A percentile compares a stretch with the other conserved stretches of the same genome.
phyloP scores from a whole-genome alignment of 306 rosid species.

The Parietaria judaica region DNA sequence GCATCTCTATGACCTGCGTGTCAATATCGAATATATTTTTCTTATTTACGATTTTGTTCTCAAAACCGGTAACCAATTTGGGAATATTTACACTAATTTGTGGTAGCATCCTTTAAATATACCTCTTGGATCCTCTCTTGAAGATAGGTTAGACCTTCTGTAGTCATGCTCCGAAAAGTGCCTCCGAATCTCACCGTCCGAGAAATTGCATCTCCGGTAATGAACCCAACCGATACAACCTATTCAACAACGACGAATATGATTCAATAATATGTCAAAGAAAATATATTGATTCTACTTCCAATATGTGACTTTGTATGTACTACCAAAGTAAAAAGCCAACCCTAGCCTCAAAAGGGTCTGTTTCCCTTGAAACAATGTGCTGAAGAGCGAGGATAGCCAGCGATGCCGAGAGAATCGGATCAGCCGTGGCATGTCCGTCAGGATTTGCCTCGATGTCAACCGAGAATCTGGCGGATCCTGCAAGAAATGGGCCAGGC shows the following conservation, averaged over 20 bases:
- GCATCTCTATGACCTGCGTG: constrained; percentile 29
- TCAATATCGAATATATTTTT: background rate
- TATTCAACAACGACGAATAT: background rate
- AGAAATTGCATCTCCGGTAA: constrained; percentile 31
- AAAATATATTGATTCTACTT: background rate
- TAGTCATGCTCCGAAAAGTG: constrained; percentile 38
- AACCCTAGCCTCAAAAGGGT: constrained; percentile 38
- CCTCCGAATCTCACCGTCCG: constrained; percentile 37
- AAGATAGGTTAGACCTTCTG: constrained; percentile 34
- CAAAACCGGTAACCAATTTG: too few species aligned
- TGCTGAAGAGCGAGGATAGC: constrained; percentile 36
- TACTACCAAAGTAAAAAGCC: too few species aligned
- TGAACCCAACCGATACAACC: constrained; percentile 42
- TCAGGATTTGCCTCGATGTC: constrained; percentile 26
- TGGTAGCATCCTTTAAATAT: background rate
- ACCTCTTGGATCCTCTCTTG: constrained; percentile 46
- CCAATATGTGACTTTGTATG: too few species aligned
- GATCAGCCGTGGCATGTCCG: constrained; percentile 38
- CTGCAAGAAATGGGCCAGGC: constrained; percentile 34
- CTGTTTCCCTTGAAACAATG: constrained; percentile 31
- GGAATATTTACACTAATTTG: too few species aligned
- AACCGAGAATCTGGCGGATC: constrained; percentile 33
- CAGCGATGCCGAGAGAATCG: constrained; percentile 28
- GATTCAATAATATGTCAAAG: background rate
- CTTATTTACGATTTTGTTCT: too few species aligned